Base-by-base conservation (phyloP, 1,284 basidiomycete species). In the Golubevia sp. region DNA sequence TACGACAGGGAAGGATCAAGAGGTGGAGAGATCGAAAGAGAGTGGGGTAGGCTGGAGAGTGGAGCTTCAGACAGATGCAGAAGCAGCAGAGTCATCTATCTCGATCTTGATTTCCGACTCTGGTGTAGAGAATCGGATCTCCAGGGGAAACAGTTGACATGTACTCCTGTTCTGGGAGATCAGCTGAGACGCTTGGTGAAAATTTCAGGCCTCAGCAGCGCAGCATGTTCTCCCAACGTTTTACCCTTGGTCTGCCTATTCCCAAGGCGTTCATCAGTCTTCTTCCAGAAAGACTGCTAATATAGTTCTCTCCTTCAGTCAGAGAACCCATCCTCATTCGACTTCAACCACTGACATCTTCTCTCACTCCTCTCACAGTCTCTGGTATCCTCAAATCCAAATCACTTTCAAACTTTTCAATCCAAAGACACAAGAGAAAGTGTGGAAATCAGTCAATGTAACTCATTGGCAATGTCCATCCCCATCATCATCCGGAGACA, bases 331-430 rank as follows among this genome's bases (percentile, higher is more conserved):
- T 6, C n/a, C 44, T 58, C 44, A 5, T 44, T 56, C 20, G 6
- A 15, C 20, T 25, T 49, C 15, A 21, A 56, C 18, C 21, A n/a
- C 27, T 26, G 6, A 15, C 55, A 56, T 7, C 21, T 27, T 27
- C 26, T 49, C 21, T 20, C 27, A 11, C 24, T 21, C 21, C 18
- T 26, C 8, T 48, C 27, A 3, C 67, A 94, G 92, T 4, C 84
- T 94, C 57, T 95, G 92, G 92, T 93, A 92, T 78, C 94, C 96
- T 4, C 93, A 92, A 49, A 90, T 97, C 74, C 97, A 99, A 84
- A 94, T 98, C 85, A 93, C 91, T 2, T 96, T 91, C 90, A 96
- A 95, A 85, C 86, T 92, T 67, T 91, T 89, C 86, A 90, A 97
- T 82, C 91, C 94, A 3, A 73, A 65, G 38, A 94, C 91, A 11